Conservation (phyloP, 805 yeast genomes). For the Spathaspora boniae region DNA sequence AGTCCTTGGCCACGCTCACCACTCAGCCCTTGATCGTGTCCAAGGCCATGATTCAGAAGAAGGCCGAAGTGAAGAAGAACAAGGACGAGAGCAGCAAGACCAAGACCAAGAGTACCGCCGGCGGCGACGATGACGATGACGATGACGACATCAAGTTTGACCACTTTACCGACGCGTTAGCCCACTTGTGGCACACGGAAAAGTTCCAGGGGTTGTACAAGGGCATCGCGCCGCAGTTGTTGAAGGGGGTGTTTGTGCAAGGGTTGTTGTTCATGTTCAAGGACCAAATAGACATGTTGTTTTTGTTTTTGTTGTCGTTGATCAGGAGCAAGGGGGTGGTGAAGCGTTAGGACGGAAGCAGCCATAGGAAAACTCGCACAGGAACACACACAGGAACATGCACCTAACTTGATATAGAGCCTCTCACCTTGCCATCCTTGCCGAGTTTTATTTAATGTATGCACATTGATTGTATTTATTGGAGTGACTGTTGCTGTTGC, state of each 20-base stretch:
- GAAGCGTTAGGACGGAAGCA: too few relatives aligned
- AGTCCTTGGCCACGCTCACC: slow-evolving; percentile 71
- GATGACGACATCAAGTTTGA: slow-evolving; percentile 44
- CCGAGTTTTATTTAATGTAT: too few relatives aligned
- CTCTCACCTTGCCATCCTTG: too few relatives aligned
- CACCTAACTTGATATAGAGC: too few relatives aligned
- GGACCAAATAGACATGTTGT: slow-evolving; percentile 54
- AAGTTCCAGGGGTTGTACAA: slow-evolving; percentile 68
- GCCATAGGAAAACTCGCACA: too few relatives aligned
- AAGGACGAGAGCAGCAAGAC: slow-evolving; percentile 11
- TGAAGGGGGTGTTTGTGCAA: slow-evolving; percentile 81
- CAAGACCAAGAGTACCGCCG: slow-evolving; percentile 11
- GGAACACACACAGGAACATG: too few relatives aligned
- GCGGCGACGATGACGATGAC: slow-evolving; percentile 25
- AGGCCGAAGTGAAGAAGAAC: slow-evolving; percentile 23
- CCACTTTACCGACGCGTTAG: slow-evolving; percentile 61
- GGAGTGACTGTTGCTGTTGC: too few relatives aligned
- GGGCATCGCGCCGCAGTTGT: slow-evolving; percentile 75
- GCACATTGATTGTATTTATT: too few relatives aligned
- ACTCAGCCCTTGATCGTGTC: slow-evolving; percentile 86
- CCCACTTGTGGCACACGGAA: slow-evolving; percentile 58
- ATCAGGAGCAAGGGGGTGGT: slow-evolving; percentile 17
- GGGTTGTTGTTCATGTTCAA: slow-evolving; percentile 80
- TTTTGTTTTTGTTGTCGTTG: slow-evolving; percentile 30
- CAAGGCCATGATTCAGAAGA: slow-evolving; percentile 73